Percentiles rank a stretch among this genome's conserved stretches.
phyloP scores from a whole-genome alignment of 257 asterid species.

The Plantago major region DNA sequence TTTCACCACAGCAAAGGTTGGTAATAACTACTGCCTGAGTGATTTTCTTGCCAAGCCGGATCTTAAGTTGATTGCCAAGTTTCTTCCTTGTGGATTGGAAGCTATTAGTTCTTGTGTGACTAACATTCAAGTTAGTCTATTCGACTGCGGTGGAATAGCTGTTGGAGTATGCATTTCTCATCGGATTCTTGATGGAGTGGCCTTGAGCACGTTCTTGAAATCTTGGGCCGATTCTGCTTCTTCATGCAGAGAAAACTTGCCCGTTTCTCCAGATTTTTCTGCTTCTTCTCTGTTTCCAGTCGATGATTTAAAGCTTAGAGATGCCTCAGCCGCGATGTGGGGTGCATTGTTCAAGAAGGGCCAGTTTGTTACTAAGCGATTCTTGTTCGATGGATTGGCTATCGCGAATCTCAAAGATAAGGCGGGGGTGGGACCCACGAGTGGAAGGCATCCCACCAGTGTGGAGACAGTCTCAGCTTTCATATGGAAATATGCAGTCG shows the following conservation, averaged over 20 bases:
- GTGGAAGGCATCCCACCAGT: conserved; percentile 30
- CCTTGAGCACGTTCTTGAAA: conserved; percentile 44
- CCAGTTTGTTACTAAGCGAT: conserved; percentile 45
- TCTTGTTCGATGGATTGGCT: conserved; percentile 40
- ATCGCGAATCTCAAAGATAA: conserved; percentile 31
- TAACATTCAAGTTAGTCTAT: conserved; percentile 49
- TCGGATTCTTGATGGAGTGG: conserved; percentile 61
- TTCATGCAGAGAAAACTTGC: conserved; percentile 13
- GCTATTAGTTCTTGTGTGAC: conserved; percentile 33
- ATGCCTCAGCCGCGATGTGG: conserved; percentile 54
- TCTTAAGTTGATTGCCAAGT: conserved; percentile 29
- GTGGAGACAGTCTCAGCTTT: conserved; percentile 69
- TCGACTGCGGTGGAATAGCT: conserved; percentile 75
- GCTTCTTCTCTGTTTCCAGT: conserved; percentile 51
- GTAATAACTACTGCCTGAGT: conserved; percentile 16
- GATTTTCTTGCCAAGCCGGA: conserved; percentile 46
- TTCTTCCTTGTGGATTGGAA: conserved; percentile 48
- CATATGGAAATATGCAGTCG: conserved; percentile 52
- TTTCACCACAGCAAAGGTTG: conserved; percentile 37
- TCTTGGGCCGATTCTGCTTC: conserved; percentile 42
- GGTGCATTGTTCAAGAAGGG: conserved; percentile 58
- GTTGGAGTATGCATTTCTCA: conserved; percentile 65
- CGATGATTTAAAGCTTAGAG: conserved; percentile 38
- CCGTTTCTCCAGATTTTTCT: conserved; percentile 33
- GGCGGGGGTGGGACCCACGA: conserved; percentile 13